Percentiles rank a stretch among this genome's conserved stretches.
Conservation (phyloP, 140 eudicot species). For the Oenanthe javanica region DNA sequence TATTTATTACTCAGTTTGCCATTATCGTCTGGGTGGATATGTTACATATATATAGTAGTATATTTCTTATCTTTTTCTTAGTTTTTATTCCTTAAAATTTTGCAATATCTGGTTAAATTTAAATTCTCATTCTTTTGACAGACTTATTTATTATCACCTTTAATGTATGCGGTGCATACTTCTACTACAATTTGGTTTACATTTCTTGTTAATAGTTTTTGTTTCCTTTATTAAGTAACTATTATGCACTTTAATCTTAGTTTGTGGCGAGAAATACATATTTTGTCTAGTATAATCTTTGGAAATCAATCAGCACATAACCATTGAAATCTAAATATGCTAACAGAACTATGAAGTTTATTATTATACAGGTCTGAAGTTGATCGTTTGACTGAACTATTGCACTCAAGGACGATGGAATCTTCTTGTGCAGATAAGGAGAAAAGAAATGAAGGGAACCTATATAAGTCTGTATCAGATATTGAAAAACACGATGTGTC, state of each 20-base stretch:
- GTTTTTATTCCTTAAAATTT: neutral
- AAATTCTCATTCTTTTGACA: neutral
- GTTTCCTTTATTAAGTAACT: neutral
- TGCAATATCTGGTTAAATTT: neutral
- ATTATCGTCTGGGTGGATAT: neutral
- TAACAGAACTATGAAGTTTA: neutral
- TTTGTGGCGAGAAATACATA: neutral
- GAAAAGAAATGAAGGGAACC: constrained; percentile 22
- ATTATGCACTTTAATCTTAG: neutral
- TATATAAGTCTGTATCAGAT: constrained; percentile 18
- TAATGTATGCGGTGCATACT: neutral
- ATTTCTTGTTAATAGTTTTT: neutral
- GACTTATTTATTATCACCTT: neutral
- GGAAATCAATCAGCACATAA: neutral
- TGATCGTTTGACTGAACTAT: constrained; percentile 53
- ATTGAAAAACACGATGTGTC: constrained; percentile 23
- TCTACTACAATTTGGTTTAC: neutral
- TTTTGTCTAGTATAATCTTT: neutral
- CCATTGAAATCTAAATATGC: neutral
- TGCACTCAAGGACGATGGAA: constrained; percentile 47
- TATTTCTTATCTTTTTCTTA: neutral
- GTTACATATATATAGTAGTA: neutral
- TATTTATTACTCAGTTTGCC: neutral
- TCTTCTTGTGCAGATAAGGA: constrained; percentile 25
- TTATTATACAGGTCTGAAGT: constrained; percentile 51